Evolutionary conservation across 108 stramenopile genomes (phyloP).

Genomic region (Pseudonitzschia delicatissima): DNA sequence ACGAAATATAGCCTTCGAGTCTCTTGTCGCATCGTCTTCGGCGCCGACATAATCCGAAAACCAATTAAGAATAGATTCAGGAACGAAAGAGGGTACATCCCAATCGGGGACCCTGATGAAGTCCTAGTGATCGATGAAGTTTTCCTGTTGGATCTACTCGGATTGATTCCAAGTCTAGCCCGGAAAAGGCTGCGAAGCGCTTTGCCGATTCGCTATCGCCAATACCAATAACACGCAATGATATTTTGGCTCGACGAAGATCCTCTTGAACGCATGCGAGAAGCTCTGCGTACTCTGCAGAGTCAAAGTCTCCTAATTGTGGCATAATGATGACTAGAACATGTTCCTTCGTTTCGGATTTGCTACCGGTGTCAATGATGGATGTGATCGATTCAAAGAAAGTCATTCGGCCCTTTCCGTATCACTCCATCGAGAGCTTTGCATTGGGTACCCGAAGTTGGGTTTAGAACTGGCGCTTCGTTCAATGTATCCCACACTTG

Average conservation of each 20-base stretch:
- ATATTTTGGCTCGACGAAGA: constrained; percentile 35
- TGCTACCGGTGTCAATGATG: background rate
- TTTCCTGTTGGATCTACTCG: constrained; percentile 39
- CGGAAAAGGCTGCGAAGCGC: constrained; percentile 39
- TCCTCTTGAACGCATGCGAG: constrained; percentile 30
- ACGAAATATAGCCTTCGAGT: constrained; percentile 29
- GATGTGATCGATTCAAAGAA: background rate
- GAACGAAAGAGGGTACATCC: constrained; percentile 40
- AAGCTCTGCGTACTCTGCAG: constrained; percentile 42
- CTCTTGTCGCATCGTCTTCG: constrained; percentile 6
- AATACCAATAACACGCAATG: constrained; percentile 45
- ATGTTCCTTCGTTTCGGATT: background rate
- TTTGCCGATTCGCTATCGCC: constrained; percentile 36
- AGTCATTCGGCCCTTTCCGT: background rate
- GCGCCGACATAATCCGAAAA: constrained; percentile 23
- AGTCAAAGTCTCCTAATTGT: constrained; percentile 66
- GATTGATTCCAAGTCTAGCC: constrained; percentile 29
- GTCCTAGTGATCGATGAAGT: constrained; percentile 36
- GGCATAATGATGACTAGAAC: constrained; percentile 50
- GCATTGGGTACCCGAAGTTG: background rate
- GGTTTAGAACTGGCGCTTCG: constrained; percentile 4
- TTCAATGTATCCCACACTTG: background rate
- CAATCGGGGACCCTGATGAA: constrained; percentile 51
- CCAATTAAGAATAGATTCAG: constrained; percentile 25
- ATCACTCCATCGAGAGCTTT: constrained; percentile 7